Evolutionary conservation across 371 early-diverging fungal genomes (phyloP), one percentile per base, ranked within the genome.

Genomic region (Blakeslea trispora): DNA sequence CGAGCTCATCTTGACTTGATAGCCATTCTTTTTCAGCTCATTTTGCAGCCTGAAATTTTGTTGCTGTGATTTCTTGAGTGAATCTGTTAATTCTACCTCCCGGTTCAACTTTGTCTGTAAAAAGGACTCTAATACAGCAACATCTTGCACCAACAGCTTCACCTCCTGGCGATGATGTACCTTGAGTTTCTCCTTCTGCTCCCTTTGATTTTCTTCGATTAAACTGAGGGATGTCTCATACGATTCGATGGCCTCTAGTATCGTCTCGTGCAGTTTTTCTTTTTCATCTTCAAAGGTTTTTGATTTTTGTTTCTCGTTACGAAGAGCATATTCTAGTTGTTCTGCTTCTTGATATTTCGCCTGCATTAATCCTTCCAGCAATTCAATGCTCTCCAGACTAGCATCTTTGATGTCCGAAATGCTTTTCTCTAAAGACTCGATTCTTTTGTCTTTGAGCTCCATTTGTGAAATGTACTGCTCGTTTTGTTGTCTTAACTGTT

Each of bases 331-430:
- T 48, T 43, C 31, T 49, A 61, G 32, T 55, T 55, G 39, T 19
- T 31, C 23, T 21, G 57, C 35, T 40, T 47, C 28, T 18, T 55
- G 44, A 19, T 55, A 22, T 21, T 59, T 46, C 2, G 40, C 37
- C 37, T 52, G 47, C 18, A 49, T 37, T 23, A 65, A 45, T 13
- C 42, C 15, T 45, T 60, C 66, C 14, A 65, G 15, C 43, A 60
- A 52, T 11, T 65, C 61, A 13, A 65, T 43, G 21, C 61, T 53
- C 4, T 65, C 66, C 41, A 65, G 51, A n/a, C 61, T 50, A 2
- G 60, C 53, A 15, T 45, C 46, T 32, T 59, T 64, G 0, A 59
- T n/a, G 8, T 64, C 60, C 6, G 9, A 15, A 4, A 56, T 47
- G 0, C 39, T 46, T 11, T 45, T 21, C 24, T 63, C 58, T 0